Conservation (phyloP, 1,139 yeast species). For the Zhuliangozyma blackwelliae region DNA sequence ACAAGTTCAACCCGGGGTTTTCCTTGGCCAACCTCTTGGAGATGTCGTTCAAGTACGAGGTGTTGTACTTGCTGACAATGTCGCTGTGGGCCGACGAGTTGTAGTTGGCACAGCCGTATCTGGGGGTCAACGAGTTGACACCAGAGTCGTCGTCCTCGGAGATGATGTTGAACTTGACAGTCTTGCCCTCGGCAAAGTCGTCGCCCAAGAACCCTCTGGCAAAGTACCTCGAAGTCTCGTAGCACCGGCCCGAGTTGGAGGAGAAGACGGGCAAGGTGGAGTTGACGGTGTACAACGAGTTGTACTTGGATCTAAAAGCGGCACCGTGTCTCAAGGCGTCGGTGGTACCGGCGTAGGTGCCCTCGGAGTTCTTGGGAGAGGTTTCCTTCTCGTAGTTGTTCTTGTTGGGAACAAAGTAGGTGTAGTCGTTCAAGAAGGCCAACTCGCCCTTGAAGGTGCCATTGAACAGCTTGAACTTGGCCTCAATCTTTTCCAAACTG, state of each 20-base stretch:
- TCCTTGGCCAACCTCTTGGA: constrained; percentile 31
- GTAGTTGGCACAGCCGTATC: constrained; percentile 17
- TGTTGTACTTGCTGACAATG: constrained; percentile 8
- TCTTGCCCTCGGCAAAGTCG: constrained; percentile 15
- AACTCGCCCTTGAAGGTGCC: constrained; percentile 28
- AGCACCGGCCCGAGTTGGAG: constrained; percentile 27
- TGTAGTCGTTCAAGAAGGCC: constrained; percentile 29
- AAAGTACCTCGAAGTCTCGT: constrained; percentile 28
- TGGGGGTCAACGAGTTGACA: constrained; percentile 35
- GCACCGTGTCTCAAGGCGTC: constrained; percentile 34
- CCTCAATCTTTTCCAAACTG: constrained; percentile 14
- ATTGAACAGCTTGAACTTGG: constrained; percentile 19
- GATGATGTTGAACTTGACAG: constrained; percentile 20
- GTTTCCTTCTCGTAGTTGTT: constrained; percentile 28
- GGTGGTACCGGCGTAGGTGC: constrained; percentile 27
- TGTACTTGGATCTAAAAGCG: constrained; percentile 29
- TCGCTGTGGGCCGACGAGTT: background rate
- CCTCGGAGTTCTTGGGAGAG: constrained; percentile 22
- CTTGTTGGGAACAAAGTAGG: constrained; percentile 26
- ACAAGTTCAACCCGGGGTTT: constrained; percentile 31
- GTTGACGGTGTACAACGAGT: constrained; percentile 19
- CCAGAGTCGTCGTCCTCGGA: constrained; percentile 25
- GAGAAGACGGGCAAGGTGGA: constrained; percentile 29
- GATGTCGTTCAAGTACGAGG: constrained; percentile 32
- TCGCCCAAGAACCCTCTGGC: constrained; percentile 32